A percentile compares a stretch with the other conserved stretches of the same genome.
Conservation (phyloP, 768 basidiomycete species). For the Tulasnella sp. region DNA sequence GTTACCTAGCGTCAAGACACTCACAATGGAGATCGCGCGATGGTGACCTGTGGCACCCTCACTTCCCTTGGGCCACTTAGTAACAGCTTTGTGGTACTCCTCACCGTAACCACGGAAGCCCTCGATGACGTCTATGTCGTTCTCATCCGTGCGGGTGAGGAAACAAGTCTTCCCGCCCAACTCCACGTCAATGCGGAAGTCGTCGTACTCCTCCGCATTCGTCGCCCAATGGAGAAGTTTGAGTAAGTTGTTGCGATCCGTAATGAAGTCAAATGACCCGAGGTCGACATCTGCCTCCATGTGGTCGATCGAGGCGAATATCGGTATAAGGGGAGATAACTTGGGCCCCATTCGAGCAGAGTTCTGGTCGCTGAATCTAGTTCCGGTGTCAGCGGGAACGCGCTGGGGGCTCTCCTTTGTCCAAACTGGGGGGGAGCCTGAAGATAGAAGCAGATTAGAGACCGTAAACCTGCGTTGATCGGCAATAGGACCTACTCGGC, state of each 20-base stretch:
- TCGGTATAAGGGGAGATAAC: conserved; percentile 46
- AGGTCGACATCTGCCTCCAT: conserved; percentile 38
- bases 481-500: background rate
- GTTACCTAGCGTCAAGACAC: conserved; percentile 30
- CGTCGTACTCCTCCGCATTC: conserved; percentile 32
- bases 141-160: conserved; percentile 57
- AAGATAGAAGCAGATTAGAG: conserved; percentile 24
- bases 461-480: background rate
- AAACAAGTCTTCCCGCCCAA: conserved; percentile 59
- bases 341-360: conserved; percentile 33
- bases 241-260: conserved; percentile 62
- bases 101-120: conserved; percentile 46
- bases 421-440: conserved; percentile 63
- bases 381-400: conserved; percentile 53
- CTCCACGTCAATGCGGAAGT: conserved; percentile 70
- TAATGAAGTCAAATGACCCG: conserved; percentile 47
- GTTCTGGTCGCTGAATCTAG: conserved; percentile 56
- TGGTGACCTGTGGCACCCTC: conserved; percentile 54
- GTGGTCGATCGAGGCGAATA: conserved; percentile 55
- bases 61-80: conserved; percentile 48
- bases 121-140: conserved; percentile 27
- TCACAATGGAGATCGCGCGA: conserved; percentile 59
- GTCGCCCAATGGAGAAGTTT: conserved; percentile 59
- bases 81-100: conserved; percentile 58
- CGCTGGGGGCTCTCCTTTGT: conserved; percentile 48